Conservation (phyloP, 176 grass and related monocot species). For the Otatea glauca region DNA sequence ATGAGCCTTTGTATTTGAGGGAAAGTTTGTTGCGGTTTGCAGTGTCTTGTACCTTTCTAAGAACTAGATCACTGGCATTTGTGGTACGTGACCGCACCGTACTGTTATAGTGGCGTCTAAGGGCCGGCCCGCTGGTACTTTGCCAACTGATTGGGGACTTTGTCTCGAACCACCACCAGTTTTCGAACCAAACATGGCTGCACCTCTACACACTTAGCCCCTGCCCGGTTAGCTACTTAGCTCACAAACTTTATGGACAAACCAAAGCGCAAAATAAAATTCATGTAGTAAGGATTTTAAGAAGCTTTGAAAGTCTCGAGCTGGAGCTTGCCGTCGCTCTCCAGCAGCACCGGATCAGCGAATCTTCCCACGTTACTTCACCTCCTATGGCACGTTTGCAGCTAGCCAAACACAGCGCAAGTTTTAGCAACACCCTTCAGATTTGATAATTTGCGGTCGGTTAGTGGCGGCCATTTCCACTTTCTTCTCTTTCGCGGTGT, state of each 20-base stretch:
- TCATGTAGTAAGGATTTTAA: constrained; percentile 34
- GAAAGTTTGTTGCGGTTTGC: too few relatives aligned
- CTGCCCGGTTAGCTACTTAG: too few relatives aligned
- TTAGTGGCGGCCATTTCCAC: constrained; percentile 52
- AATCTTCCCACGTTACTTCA: constrained; percentile 55
- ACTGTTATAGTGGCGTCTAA: too few relatives aligned
- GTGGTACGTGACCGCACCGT: too few relatives aligned
- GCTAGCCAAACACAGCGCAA: constrained; percentile 11
- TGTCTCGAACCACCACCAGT: too few relatives aligned
- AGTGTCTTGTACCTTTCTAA: too few relatives aligned
- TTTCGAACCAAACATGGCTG: too few relatives aligned
- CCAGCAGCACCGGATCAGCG: constrained; percentile 43
- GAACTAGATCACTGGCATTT: too few relatives aligned
- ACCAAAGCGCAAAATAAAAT: constrained; percentile 12
- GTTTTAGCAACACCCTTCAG: constrained; percentile 11
- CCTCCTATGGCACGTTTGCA: constrained; percentile 36
- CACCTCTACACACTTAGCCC: too few relatives aligned
- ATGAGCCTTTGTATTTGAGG: too few relatives aligned
- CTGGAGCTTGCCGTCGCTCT: constrained; percentile 46
- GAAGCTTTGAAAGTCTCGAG: constrained; percentile 35
- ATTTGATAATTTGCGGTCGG: constrained; percentile 27
- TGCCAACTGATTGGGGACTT: too few relatives aligned
- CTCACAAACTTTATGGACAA: constrained; percentile 26
- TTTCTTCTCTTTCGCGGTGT: constrained; percentile 39
- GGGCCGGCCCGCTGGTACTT: too few relatives aligned